Base-by-base conservation (phyloP, 768 basidiomycete species). In the Xerocomellus chrysenteron region DNA sequence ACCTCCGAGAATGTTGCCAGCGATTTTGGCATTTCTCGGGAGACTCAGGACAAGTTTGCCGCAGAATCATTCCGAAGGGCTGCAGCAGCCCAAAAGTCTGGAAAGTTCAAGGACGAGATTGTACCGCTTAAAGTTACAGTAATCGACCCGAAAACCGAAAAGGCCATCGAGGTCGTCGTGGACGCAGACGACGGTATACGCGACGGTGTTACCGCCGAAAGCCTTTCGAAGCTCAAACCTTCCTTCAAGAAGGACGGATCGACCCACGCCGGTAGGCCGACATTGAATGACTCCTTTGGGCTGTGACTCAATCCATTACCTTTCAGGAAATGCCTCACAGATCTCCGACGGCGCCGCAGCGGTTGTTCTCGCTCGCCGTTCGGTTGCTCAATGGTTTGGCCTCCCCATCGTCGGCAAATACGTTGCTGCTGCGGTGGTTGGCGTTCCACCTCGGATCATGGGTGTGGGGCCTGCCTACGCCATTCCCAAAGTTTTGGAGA, bases 261-360 rank as follows among this genome's bases (percentile, higher is more conserved):
- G 28, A 94, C 92, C 5, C 90, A 92, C 66, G 92, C 90, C 43
- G 88, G 78, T 75, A 60, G 5, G 74, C 65, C 50, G 55, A 51
- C 9, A 48, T 39, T 33, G 45, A 44, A 45, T 44, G 26, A 21
- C 46, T 16, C 10, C 19, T 40, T 26, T 43, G 16, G 32, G 33
- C 35, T 54, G 62, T 30, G 47, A 44, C 55, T 53, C 12, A 35
- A 54, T 50, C 11, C 19, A 54, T 37, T 30, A 5, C 43, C 4
- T 28, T 51, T 16, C 61, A 75, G 84, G 91, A 26, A 96, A 92
- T 72, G 88, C 92, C 1, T 90, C 86, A 2, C 94, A 97, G 69
- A 83, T 96, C 47, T 93, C 93, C 6, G 94, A 97, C 62, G 94
- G 94, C 47, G 94, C 94, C 3, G 91, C 93, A 16, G 94, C 94